Evolutionary conservation across 78 protist genomes (phyloP).

Genomic region (Ministeria vibrans): DNA sequence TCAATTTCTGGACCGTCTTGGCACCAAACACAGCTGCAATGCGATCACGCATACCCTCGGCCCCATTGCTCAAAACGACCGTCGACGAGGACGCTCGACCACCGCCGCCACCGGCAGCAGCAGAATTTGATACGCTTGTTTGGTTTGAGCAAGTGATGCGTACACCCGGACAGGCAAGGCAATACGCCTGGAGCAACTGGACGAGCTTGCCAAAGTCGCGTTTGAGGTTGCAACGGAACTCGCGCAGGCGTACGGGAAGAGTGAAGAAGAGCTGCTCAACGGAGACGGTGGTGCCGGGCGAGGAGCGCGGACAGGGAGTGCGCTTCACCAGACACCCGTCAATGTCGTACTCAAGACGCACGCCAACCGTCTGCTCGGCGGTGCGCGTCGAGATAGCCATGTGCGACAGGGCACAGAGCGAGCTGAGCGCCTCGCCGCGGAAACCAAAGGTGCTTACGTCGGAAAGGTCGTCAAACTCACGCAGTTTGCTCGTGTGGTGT

Average conservation of each 20-base stretch:
- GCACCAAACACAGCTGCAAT: slow-evolving; percentile 56
- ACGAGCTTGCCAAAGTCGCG: slow-evolving; percentile 42
- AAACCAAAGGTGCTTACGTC: slow-evolving; percentile 75
- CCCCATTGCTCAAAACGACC: slow-evolving; percentile 20
- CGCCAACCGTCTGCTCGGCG: background rate
- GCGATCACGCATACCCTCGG: slow-evolving; percentile 38
- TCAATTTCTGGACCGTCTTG: slow-evolving; percentile 10
- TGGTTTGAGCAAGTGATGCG: slow-evolving; percentile 18
- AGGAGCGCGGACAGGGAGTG: background rate
- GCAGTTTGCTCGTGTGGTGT: slow-evolving; percentile 77
- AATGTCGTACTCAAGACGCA: background rate
- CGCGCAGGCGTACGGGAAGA: slow-evolving; percentile 76
- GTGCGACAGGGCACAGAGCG: slow-evolving; percentile 57
- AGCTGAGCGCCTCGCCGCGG: slow-evolving; percentile 90
- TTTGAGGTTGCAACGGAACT: slow-evolving; percentile 43
- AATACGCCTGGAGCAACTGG: slow-evolving; percentile 57
- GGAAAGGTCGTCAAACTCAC: slow-evolving; percentile 58
- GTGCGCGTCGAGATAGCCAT: slow-evolving; percentile 15
- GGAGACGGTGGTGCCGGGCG: slow-evolving; percentile 73
- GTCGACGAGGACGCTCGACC: too few species aligned
- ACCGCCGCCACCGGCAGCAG: too few species aligned
- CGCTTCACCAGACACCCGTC: background rate
- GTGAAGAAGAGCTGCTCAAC: slow-evolving; percentile 35
- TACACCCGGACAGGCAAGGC: slow-evolving; percentile 28
- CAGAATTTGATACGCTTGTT: too few species aligned